Evolutionary conservation across 2,329 filamentous ascomycete species (phyloP).

Genomic region (Epichloe bromicola): DNA sequence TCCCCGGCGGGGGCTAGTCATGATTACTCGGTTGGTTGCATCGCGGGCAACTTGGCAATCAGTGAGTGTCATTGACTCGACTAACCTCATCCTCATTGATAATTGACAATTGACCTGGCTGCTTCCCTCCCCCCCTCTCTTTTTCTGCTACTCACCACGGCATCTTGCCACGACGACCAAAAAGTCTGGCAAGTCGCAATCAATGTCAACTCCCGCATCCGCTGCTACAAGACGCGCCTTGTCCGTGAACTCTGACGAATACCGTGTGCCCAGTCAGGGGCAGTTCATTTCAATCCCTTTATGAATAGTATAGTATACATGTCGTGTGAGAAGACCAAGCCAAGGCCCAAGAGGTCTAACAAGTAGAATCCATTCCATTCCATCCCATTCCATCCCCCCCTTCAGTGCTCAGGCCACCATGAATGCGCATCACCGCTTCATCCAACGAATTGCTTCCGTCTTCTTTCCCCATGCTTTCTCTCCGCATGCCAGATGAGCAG

Average conservation of each 20-base stretch:
- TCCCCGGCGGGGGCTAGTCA: conserved; percentile 4
- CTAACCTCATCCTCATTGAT: no score
- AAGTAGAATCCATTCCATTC: not conserved
- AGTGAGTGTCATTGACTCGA: no score
- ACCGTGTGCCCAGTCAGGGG: not conserved
- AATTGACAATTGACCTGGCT: no score
- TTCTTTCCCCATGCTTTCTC: not conserved
- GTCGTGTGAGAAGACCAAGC: not conserved
- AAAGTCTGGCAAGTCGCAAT: not conserved
- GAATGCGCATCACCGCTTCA: not conserved
- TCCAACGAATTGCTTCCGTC: not conserved
- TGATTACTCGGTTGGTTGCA: not conserved
- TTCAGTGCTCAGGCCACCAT: no score
- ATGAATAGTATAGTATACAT: conserved; percentile 2
- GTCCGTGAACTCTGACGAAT: not conserved
- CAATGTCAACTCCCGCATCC: not conserved
- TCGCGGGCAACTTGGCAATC: not conserved
- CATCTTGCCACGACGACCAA: no score
- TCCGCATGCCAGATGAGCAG: not conserved
- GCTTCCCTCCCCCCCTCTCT: no score
- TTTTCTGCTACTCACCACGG: no score
- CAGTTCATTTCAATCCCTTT: conserved; percentile 2
- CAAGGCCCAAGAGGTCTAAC: not conserved
- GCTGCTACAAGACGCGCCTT: not conserved
- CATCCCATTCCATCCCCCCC: not conserved